These are phyloP conservation scores for Beauveria scarabaeidicola DNA, from an alignment of 2,329 filamentous ascomycete species.

Conservation along the genomic window DNA sequence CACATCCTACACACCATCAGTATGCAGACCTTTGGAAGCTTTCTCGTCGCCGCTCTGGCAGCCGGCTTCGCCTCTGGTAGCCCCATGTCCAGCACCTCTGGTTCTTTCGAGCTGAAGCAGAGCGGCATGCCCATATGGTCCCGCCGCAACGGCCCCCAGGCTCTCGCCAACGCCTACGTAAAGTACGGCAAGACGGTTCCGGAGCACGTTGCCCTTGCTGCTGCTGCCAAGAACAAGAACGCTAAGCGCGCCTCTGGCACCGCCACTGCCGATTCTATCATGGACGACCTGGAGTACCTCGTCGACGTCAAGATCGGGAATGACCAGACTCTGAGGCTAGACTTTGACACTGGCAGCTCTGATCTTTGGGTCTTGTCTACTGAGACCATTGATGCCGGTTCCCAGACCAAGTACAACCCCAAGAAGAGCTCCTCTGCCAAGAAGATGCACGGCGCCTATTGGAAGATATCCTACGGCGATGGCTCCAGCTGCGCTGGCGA, in stretches of 20 bases:
- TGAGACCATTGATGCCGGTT: constrained; percentile 20
- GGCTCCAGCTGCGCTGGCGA: constrained; percentile 32
- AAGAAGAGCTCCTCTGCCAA: constrained; percentile 29
- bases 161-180: constrained; percentile 26
- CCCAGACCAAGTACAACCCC: constrained; percentile 32
- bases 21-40: constrained; percentile 11
- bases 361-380: constrained; percentile 32
- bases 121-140: constrained; percentile 14
- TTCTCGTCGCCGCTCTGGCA: constrained; percentile 9
- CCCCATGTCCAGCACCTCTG: constrained; percentile 4
- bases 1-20: background rate
- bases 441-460: constrained; percentile 28
- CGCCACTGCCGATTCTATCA: constrained; percentile 1
- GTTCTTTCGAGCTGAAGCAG: constrained; percentile 6
- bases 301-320: constrained; percentile 18
- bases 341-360: constrained; percentile 35
- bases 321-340: constrained; percentile 28
- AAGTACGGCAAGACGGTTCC: constrained; percentile 35
- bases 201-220: constrained; percentile 41
- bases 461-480: constrained; percentile 39
- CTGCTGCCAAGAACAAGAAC: constrained; percentile 26
- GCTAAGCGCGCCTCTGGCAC: constrained; percentile 2
- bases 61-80: constrained; percentile 12
- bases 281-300: constrained; percentile 14
- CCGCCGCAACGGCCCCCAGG: constrained; percentile 20